Evolutionary conservation across 257 asterid genomes (phyloP).

Genomic region (Anisodus acutangulus): DNA sequence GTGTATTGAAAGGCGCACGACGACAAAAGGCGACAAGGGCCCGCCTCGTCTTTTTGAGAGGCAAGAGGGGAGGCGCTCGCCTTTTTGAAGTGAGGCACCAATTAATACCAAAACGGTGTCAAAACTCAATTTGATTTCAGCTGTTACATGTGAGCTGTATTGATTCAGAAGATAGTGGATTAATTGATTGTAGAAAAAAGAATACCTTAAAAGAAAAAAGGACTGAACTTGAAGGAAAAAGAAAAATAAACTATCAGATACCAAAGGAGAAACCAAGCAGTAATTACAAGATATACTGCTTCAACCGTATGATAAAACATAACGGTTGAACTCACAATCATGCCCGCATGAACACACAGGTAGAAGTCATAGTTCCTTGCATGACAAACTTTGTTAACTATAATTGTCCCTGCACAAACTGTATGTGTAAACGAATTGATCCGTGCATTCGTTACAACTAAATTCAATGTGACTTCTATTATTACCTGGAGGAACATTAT

Average conservation of each 20-base stretch:
- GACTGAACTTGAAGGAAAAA: neutral
- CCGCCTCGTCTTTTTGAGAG: too few relatives aligned
- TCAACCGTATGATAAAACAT: neutral
- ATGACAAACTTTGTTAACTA: slow-evolving; percentile 82
- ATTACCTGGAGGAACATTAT: slow-evolving; percentile 88
- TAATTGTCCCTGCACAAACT: slow-evolving; percentile 72
- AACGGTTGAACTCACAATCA: slow-evolving; percentile 62
- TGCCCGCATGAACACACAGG: slow-evolving; percentile 90
- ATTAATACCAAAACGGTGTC: too few relatives aligned
- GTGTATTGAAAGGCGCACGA: too few relatives aligned
- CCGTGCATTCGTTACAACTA: neutral
- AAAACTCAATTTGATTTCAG: too few relatives aligned
- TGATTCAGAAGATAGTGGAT: too few relatives aligned
- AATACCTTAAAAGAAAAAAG: neutral
- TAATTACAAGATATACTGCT: neutral
- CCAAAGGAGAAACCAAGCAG: neutral
- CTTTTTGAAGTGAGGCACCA: too few relatives aligned
- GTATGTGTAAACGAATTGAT: slow-evolving; percentile 8
- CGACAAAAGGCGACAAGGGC: too few relatives aligned
- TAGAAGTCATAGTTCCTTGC: slow-evolving; percentile 90
- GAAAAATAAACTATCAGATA: neutral
- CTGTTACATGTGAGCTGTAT: too few relatives aligned
- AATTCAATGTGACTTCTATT: neutral
- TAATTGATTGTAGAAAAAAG: neutral
- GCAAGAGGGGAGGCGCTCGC: too few relatives aligned